phyloP scores from a whole-genome alignment of 1,284 basidiomycete species.

The Earliella scabrosa region DNA sequence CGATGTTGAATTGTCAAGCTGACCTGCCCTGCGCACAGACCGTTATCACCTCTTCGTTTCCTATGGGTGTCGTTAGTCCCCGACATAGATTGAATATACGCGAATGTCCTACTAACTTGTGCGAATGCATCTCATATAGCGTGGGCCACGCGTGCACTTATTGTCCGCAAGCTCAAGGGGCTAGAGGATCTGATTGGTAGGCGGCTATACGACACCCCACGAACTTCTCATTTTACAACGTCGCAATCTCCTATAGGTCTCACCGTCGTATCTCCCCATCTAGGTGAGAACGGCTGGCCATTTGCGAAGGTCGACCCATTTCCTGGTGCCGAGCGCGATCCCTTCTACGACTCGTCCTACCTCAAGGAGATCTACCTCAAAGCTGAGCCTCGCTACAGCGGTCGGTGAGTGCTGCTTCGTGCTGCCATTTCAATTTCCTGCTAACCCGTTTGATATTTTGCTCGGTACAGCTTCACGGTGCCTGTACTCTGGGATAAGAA shows the following conservation, averaged over 20 bases:
- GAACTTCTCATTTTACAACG: not conserved
- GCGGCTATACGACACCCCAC: conserved; percentile 26
- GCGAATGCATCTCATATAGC: conserved; percentile 46
- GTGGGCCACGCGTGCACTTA: conserved; percentile 93
- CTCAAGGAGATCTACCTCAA: conserved; percentile 88
- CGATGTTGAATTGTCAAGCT: not conserved
- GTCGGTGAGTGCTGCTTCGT: conserved; percentile 56
- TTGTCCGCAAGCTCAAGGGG: conserved; percentile 90
- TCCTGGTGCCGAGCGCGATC: conserved; percentile 77
- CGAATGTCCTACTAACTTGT: too few species aligned
- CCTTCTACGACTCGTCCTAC: conserved; percentile 71
- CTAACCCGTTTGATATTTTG: too few species aligned
- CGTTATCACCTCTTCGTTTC: conserved; percentile 92
- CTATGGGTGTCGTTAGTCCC: conserved; percentile 67
- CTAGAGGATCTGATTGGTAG: conserved; percentile 84
- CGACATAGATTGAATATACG: not conserved
- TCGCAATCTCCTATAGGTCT: conserved; percentile 54
- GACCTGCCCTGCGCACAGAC: conserved; percentile 48
- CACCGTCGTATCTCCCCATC: conserved; percentile 90
- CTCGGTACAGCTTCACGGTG: conserved; percentile 67
- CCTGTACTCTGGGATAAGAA: conserved; percentile 98
- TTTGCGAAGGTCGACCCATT: conserved; percentile 78
- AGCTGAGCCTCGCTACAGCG: conserved; percentile 71
- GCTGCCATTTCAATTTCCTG: not conserved
- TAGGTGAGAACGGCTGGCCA: conserved; percentile 88